Percentiles rank a stretch among this genome's conserved stretches.
phyloP scores from a whole-genome alignment of 2,329 filamentous ascomycete species.

The Diaporthe caulivora region DNA sequence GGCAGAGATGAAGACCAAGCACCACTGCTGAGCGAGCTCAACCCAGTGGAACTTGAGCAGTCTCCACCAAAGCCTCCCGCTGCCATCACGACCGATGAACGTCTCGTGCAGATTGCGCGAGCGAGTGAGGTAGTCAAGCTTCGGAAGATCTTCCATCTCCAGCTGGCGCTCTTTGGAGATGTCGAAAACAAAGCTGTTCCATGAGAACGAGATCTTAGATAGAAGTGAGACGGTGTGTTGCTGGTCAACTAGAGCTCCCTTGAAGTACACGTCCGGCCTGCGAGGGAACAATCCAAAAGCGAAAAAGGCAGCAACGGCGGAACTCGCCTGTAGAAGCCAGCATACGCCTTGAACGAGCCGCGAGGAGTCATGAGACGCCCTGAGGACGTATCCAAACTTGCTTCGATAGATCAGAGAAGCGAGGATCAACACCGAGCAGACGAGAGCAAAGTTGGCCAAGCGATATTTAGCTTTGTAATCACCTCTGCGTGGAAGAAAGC shows the following conservation, averaged over 20 bases:
- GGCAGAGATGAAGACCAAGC: conserved; percentile 47
- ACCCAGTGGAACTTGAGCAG: conserved; percentile 46
- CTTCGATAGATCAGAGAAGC: conserved; percentile 46
- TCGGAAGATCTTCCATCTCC: conserved; percentile 49
- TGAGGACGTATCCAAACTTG: conserved; percentile 45
- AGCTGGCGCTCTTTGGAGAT: conserved; percentile 48
- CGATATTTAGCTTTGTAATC: conserved; percentile 46
- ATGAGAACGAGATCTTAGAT: conserved; percentile 47
- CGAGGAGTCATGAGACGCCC: conserved; percentile 16
- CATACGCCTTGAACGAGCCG: conserved; percentile 42
- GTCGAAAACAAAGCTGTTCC: conserved; percentile 49
- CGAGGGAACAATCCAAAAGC: conserved; percentile 49
- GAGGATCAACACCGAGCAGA: conserved; percentile 44
- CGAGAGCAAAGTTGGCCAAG: conserved; percentile 45
- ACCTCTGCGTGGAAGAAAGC: conserved; percentile 45
- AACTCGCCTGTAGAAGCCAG: conserved; percentile 45
- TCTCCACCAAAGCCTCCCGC: conserved; percentile 49
- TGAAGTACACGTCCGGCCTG: conserved; percentile 50
- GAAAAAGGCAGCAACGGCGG: conserved; percentile 42
- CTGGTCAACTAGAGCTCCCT: conserved; percentile 50
- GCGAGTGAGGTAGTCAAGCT: conserved; percentile 47
- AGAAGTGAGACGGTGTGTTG: conserved; percentile 50
- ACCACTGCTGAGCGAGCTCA: conserved; percentile 49
- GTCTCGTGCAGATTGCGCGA: conserved; percentile 45
- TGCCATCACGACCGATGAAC: conserved; percentile 41